A percentile compares a stretch with the other conserved stretches of the same genome.
phyloP scores from a whole-genome alignment of 176 grass and related monocot genomes.

The Oryza australiensis region DNA sequence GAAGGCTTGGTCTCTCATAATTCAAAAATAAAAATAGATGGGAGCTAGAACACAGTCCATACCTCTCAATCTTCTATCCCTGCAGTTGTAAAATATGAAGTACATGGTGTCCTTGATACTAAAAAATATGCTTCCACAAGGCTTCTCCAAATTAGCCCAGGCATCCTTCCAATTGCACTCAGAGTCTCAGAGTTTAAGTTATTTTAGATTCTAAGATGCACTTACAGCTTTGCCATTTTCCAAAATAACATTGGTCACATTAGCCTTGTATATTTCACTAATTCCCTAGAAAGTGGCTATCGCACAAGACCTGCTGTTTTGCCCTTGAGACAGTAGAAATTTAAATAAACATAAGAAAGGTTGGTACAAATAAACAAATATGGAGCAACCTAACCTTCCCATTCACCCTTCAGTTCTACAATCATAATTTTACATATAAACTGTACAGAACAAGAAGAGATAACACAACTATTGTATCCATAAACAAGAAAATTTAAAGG shows the following conservation, averaged over 20 bases:
- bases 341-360: neutral
- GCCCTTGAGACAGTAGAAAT: no score
- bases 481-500: neutral
- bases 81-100: slow-evolving; percentile 89
- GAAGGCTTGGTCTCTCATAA: neutral
- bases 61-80: slow-evolving; percentile 36
- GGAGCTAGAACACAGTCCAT: neutral
- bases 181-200: slow-evolving; percentile 2
- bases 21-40: neutral
- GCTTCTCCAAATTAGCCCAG: slow-evolving; percentile 81
- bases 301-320: no score
- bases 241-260: no score
- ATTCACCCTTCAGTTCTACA: neutral
- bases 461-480: neutral
- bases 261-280: no score
- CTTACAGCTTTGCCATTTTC: no score
- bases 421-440: neutral
- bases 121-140: slow-evolving; percentile 85
- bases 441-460: neutral
- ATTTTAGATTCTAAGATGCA: neutral
- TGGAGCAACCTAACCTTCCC: neutral
- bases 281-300: neutral
- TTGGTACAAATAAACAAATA: neutral
- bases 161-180: slow-evolving; percentile 53
- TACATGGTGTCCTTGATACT: slow-evolving; percentile 88